These are phyloP conservation scores for Cyphellophora europaea DNA, from an alignment of 2,329 filamentous ascomycete species.

Conservation along the genomic window DNA sequence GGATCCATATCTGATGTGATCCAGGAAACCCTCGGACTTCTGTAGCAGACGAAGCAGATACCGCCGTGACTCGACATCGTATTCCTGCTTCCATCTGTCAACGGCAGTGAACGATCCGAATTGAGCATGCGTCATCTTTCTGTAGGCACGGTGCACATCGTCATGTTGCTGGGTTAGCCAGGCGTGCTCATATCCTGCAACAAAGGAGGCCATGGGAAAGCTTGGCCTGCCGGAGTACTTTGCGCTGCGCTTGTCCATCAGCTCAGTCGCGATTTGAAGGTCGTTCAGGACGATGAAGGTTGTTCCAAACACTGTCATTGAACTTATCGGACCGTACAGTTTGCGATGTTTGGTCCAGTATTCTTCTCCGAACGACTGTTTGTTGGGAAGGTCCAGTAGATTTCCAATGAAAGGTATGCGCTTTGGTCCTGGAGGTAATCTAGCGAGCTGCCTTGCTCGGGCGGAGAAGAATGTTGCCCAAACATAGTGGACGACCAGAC, in stretches of 20 bases:
- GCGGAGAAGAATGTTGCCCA: background rate
- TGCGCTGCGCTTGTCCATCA: slow-evolving; percentile 26
- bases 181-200: slow-evolving; percentile 33
- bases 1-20: slow-evolving; percentile 11
- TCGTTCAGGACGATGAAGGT: slow-evolving; percentile 30
- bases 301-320: slow-evolving; percentile 27
- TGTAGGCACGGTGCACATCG: slow-evolving; percentile 29
- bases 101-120: slow-evolving; percentile 35
- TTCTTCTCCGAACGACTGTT: slow-evolving; percentile 3
- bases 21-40: slow-evolving; percentile 10
- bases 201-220: slow-evolving; percentile 24
- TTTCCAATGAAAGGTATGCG: slow-evolving; percentile 42
- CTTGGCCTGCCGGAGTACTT: slow-evolving; percentile 24
- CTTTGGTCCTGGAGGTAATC: slow-evolving; percentile 43
- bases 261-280: slow-evolving; percentile 21
- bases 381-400: slow-evolving; percentile 36
- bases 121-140: slow-evolving; percentile 36
- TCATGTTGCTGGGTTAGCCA: slow-evolving; percentile 28
- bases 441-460: background rate
- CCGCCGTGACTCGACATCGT: slow-evolving; percentile 36
- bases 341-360: background rate
- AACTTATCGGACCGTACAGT: slow-evolving; percentile 31
- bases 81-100: slow-evolving; percentile 30
- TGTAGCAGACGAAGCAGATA: background rate
- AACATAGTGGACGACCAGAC: background rate